phyloP scores from a whole-genome alignment of 2,329 filamentous ascomycete species.

The Juglanconis sp. region DNA sequence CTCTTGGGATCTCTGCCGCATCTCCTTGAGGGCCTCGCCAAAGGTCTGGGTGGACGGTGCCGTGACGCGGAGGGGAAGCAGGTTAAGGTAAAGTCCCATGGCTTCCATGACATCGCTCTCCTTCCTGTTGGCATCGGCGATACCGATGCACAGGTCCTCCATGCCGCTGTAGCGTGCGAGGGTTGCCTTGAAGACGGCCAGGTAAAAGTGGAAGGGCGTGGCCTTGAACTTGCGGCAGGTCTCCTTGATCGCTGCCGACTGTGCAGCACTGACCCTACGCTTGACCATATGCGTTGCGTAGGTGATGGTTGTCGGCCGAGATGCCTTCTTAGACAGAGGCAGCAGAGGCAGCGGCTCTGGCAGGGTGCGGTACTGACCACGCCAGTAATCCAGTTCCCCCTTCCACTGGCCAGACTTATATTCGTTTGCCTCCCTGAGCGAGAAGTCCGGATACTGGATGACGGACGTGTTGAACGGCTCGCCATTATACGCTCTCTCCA shows the following conservation, averaged over 20 bases:
- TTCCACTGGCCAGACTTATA: conserved; percentile 27
- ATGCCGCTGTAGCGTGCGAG: conserved; percentile 31
- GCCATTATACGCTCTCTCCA: conserved; percentile 38
- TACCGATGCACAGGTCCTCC: conserved; percentile 44
- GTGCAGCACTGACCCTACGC: background rate
- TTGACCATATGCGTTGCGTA: conserved; percentile 12
- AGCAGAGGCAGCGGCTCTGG: background rate
- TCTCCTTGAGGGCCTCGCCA: conserved; percentile 25
- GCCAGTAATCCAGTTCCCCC: conserved; percentile 4
- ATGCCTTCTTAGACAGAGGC: conserved; percentile 18
- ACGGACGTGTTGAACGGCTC: conserved; percentile 20
- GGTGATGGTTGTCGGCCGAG: conserved; percentile 1
- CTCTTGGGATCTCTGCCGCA: conserved; percentile 24
- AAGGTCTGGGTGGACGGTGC: background rate
- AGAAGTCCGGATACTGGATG: conserved; percentile 33
- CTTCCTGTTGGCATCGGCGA: conserved; percentile 43
- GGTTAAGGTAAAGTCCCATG: conserved; percentile 47
- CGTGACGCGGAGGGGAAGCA: conserved; percentile 42
- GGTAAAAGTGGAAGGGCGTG: conserved; percentile 42
- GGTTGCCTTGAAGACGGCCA: conserved; percentile 37
- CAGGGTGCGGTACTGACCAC: background rate
- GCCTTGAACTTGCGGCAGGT: background rate
- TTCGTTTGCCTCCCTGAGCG: conserved; percentile 27
- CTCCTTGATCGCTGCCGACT: background rate
- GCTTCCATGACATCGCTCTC: conserved; percentile 30